phyloP scores from a whole-genome alignment of 73 alveolate species.

The Durusdinium trenchii region DNA sequence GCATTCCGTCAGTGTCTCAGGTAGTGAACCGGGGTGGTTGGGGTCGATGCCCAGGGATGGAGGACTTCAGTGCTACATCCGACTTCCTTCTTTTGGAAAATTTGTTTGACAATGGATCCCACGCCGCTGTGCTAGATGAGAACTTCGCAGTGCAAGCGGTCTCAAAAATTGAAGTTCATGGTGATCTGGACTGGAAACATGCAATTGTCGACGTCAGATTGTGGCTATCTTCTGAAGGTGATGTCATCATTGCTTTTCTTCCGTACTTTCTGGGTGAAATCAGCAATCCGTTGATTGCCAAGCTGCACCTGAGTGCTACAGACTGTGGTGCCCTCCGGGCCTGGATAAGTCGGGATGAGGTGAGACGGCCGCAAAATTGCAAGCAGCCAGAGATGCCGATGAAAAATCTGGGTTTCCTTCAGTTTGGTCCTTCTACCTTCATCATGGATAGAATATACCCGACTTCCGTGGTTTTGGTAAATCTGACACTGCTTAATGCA shows the following conservation, averaged over 20 bases:
- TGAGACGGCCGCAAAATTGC: slow-evolving; percentile 55
- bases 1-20: no score
- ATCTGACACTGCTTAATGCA: slow-evolving; percentile 4
- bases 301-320: slow-evolving; percentile 19
- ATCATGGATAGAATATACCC: slow-evolving; percentile 35
- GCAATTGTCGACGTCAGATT: slow-evolving; percentile 1
- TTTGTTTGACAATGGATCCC: slow-evolving; percentile 12
- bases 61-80: slow-evolving; percentile 2
- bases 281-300: slow-evolving; percentile 14
- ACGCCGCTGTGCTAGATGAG: slow-evolving; percentile 57
- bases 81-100: neutral
- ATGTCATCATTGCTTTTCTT: slow-evolving; percentile 17
- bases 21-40: slow-evolving; percentile 65
- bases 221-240: slow-evolving; percentile 6
- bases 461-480: neutral
- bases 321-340: neutral
- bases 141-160: neutral
- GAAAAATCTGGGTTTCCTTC: slow-evolving; percentile 40
- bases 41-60: slow-evolving; percentile 88
- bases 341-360: slow-evolving; percentile 45
- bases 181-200: slow-evolving; percentile 24
- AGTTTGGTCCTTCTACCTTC: slow-evolving; percentile 11
- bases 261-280: slow-evolving; percentile 32
- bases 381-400: neutral
- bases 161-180: slow-evolving; percentile 2